Conservation (phyloP, 768 basidiomycete species). For the Botryobasidium botryosum region DNA sequence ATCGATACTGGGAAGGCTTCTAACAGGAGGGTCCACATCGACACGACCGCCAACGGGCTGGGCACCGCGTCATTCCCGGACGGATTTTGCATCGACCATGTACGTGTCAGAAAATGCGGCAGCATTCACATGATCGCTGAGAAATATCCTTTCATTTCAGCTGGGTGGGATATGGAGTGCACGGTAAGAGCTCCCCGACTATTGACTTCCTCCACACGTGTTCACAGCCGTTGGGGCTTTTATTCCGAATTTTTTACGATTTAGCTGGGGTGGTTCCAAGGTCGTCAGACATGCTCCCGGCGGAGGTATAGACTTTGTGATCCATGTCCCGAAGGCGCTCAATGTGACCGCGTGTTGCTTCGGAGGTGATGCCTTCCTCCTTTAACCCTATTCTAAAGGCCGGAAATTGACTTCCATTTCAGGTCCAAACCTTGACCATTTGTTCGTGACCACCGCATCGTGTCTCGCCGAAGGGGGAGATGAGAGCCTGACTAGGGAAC, state of each 20-base stretch:
- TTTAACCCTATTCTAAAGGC: no score
- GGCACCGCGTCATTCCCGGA: background rate
- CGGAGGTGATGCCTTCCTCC: no score
- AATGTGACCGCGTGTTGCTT: slow-evolving; percentile 55
- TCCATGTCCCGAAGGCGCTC: slow-evolving; percentile 42
- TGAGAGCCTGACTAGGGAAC: slow-evolving; percentile 23
- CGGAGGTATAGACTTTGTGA: slow-evolving; percentile 38
- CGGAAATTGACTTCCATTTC: no score
- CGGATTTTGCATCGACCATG: background rate
- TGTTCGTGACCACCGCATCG: slow-evolving; percentile 37
- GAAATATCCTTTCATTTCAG: slow-evolving; percentile 27
- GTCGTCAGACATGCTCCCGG: slow-evolving; percentile 37
- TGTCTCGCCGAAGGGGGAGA: slow-evolving; percentile 35
- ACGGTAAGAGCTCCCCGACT: slow-evolving; percentile 22
- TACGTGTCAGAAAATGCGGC: background rate
- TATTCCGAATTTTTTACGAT: no score
- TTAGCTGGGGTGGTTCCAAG: slow-evolving; percentile 47
- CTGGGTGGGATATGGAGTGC: slow-evolving; percentile 55
- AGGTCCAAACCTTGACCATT: slow-evolving; percentile 44
- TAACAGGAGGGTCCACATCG: slow-evolving; percentile 40
- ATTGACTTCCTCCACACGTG: background rate
- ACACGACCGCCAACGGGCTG: slow-evolving; percentile 37
- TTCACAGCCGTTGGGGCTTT: no score
- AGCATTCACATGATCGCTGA: background rate
- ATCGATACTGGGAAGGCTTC: slow-evolving; percentile 33